These are phyloP conservation scores for Penicillium robsamsonii DNA, from an alignment of 495 filamentous ascomycete species.

Conservation along the genomic window DNA sequence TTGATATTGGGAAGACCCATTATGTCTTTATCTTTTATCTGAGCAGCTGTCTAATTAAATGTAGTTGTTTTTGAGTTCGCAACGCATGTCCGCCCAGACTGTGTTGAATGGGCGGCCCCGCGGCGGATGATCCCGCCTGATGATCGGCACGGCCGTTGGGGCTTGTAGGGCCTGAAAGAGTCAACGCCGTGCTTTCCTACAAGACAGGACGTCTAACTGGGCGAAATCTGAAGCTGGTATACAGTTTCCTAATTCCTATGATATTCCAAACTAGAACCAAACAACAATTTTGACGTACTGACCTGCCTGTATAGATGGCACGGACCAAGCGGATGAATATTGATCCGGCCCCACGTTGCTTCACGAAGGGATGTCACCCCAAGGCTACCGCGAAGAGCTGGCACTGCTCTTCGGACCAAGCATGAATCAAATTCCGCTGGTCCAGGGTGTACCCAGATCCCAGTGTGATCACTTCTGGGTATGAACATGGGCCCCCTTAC, in stretches of 20 bases:
- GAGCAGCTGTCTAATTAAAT: not conserved
- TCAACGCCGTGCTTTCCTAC: not conserved
- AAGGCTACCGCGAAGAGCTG: not conserved
- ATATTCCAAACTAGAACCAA: not conserved
- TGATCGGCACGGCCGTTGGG: not conserved
- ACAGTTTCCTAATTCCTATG: not conserved
- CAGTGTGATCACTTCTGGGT: conserved; percentile 30
- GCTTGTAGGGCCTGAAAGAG: not conserved
- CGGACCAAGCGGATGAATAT: conserved; percentile 10
- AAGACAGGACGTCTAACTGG: not conserved
- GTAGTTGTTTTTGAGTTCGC: not conserved
- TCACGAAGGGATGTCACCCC: not conserved
- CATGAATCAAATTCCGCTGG: conserved; percentile 25
- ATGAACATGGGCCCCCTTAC: conserved; percentile 10
- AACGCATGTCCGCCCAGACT: not conserved
- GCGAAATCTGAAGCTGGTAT: not conserved
- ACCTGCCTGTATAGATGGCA: conserved; percentile 3
- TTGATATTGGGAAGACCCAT: not conserved
- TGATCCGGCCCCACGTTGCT: conserved; percentile 11
- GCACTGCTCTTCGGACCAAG: conserved; percentile 13
- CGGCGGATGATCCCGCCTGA: conserved; percentile 2
- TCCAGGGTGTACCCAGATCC: conserved; percentile 1
- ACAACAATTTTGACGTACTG: not conserved
- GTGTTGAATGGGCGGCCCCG: conserved; percentile 2
- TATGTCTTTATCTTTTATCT: not conserved